phyloP scores from a whole-genome alignment of 1,284 basidiomycete genomes.

The Chondrostereum purpureum region DNA sequence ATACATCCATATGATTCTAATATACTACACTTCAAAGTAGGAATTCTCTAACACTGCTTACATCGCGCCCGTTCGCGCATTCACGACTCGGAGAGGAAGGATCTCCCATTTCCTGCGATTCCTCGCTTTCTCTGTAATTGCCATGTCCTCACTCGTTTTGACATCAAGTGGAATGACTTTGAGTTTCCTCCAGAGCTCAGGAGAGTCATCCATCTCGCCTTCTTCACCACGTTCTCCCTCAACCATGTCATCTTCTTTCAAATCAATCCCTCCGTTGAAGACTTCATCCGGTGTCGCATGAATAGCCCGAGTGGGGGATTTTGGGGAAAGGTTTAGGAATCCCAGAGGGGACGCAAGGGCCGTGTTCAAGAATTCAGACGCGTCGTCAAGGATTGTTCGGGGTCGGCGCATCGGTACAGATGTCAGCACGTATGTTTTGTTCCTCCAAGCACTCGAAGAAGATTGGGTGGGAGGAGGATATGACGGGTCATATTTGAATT shows the following conservation, averaged over 20 bases:
- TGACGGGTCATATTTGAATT: slow-evolving; percentile 56
- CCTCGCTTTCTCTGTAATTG: slow-evolving; percentile 28
- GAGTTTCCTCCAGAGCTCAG: slow-evolving; percentile 38
- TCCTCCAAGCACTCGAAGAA: slow-evolving; percentile 43
- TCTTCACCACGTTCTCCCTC: slow-evolving; percentile 73
- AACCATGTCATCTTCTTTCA: slow-evolving; percentile 67
- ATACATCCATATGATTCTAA: too few species aligned
- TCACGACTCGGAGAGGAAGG: slow-evolving; percentile 28
- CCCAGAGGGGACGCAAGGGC: slow-evolving; percentile 44
- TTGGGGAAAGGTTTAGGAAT: slow-evolving; percentile 44
- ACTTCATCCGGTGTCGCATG: slow-evolving; percentile 60
- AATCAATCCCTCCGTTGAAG: slow-evolving; percentile 58
- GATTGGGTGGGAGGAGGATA: slow-evolving; percentile 37
- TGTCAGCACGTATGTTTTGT: slow-evolving; percentile 53
- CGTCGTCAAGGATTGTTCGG: slow-evolving; percentile 61
- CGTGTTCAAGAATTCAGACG: slow-evolving; percentile 53
- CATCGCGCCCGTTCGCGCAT: slow-evolving; percentile 26
- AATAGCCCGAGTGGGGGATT: slow-evolving; percentile 24
- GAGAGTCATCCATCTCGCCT: slow-evolving; percentile 68
- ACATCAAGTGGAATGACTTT: slow-evolving; percentile 25
- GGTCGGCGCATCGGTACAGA: slow-evolving; percentile 61
- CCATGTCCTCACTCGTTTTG: slow-evolving; percentile 21
- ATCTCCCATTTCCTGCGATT: slow-evolving; percentile 31
- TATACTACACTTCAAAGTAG: too few species aligned
- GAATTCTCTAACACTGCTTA: too few species aligned